A percentile compares a stretch with the other conserved stretches of the same genome.
Conservation (phyloP, 805 yeast species). For the Monosporozyma solicola region DNA sequence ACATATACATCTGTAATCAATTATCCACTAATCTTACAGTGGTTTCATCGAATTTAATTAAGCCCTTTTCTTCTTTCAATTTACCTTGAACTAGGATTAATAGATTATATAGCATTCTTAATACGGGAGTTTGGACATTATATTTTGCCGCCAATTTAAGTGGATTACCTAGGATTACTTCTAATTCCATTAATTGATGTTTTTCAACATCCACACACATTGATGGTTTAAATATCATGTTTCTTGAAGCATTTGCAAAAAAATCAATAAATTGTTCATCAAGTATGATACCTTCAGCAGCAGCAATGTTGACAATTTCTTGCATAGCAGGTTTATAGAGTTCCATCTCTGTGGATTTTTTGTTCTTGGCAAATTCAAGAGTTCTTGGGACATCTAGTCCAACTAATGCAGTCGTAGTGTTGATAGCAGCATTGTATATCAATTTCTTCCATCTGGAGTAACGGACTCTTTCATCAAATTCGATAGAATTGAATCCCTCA, state of each 20-base stretch:
- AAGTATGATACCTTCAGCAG: slow-evolving; percentile 46
- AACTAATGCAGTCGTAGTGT: slow-evolving; percentile 51
- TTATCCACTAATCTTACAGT: slow-evolving; percentile 4
- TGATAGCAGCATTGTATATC: slow-evolving; percentile 56
- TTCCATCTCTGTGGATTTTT: slow-evolving; percentile 25
- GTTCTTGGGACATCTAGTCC: slow-evolving; percentile 48
- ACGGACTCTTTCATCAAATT: slow-evolving; percentile 37
- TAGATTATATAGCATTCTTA: slow-evolving; percentile 48
- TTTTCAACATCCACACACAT: slow-evolving; percentile 60
- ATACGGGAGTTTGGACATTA: slow-evolving; percentile 48
- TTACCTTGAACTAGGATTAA: slow-evolving; percentile 53
- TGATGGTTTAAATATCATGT: slow-evolving; percentile 50
- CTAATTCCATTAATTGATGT: slow-evolving; percentile 58
- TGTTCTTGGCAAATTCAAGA: slow-evolving; percentile 34
- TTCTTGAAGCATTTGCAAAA: slow-evolving; percentile 46
- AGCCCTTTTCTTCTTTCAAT: slow-evolving; percentile 49
- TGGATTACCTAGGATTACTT: slow-evolving; percentile 63
- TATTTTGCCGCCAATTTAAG: slow-evolving; percentile 38
- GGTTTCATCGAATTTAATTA: slow-evolving; percentile 21
- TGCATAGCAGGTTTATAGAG: slow-evolving; percentile 48
- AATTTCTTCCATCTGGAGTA: slow-evolving; percentile 54
- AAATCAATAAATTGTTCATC: slow-evolving; percentile 39
- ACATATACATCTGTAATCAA: not conserved
- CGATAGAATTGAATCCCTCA: slow-evolving; percentile 32
- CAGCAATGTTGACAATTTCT: slow-evolving; percentile 54